Evolutionary conservation across 768 basidiomycete species (phyloP).

Genomic region (Russula emetica): DNA sequence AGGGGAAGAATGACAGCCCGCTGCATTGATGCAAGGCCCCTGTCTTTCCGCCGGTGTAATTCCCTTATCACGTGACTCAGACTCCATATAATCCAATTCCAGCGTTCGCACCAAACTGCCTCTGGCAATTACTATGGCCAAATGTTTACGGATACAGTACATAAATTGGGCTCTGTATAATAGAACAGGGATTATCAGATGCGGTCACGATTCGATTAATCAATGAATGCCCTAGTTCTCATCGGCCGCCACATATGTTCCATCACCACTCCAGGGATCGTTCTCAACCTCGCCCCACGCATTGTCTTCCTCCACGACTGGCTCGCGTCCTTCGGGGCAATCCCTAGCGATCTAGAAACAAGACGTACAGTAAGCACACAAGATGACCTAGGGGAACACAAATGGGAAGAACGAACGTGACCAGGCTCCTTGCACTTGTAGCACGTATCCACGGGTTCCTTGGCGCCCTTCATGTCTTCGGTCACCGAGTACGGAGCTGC

Average conservation of each 20-base stretch:
- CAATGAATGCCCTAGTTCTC: slow-evolving; percentile 4
- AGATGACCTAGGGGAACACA: background rate
- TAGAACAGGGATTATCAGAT: slow-evolving; percentile 4
- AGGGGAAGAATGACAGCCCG: background rate
- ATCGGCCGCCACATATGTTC: slow-evolving; percentile 2
- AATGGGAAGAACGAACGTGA: slow-evolving; percentile 54
- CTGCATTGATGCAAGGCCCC: background rate
- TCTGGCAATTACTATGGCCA: background rate
- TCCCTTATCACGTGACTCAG: background rate
- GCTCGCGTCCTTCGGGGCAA: slow-evolving; percentile 35
- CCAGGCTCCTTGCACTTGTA: slow-evolving; percentile 87
- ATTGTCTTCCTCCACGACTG: slow-evolving; percentile 5
- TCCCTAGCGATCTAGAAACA: slow-evolving; percentile 35
- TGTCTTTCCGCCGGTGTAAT: too few relatives aligned
- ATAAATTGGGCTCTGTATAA: slow-evolving; percentile 11
- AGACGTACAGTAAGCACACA: background rate
- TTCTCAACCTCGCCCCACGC: slow-evolving; percentile 23
- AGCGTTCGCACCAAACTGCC: too few relatives aligned
- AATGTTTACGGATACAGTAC: slow-evolving; percentile 1
- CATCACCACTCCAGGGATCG: slow-evolving; percentile 12
- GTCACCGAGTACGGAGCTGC: slow-evolving; percentile 59
- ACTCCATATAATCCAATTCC: too few relatives aligned
- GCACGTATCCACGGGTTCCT: slow-evolving; percentile 71
- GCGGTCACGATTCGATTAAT: background rate
- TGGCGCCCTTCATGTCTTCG: slow-evolving; percentile 38